These are phyloP conservation scores for Aspergillus avenaceus DNA, from an alignment of 495 filamentous ascomycete genomes.

Conservation along the genomic window DNA sequence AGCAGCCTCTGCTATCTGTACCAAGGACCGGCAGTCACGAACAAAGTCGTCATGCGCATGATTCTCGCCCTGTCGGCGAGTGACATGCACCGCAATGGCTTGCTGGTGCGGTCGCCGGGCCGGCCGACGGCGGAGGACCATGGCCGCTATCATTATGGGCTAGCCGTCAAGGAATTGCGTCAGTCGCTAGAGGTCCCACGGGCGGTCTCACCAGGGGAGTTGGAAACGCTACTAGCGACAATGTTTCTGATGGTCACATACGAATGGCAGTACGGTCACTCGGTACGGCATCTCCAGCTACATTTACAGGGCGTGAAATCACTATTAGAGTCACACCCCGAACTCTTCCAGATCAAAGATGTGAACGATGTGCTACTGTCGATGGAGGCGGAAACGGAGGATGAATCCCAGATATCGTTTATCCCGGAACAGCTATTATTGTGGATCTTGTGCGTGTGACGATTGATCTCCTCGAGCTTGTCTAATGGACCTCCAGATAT, in stretches of 20 bases:
- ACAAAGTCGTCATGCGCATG: conserved; percentile 44
- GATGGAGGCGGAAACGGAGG: conserved; percentile 14
- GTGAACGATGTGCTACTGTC: conserved; percentile 30
- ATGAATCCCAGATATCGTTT: conserved; percentile 28
- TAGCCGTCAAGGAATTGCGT: conserved; percentile 41
- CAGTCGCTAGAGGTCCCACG: conserved; percentile 34
- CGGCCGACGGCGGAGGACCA: conserved; percentile 35
- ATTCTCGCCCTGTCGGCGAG: conserved; percentile 36
- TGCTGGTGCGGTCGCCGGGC: conserved; percentile 24
- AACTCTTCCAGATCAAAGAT: conserved; percentile 33
- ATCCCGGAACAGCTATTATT: conserved; percentile 38
- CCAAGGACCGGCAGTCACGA: conserved; percentile 31
- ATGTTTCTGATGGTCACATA: conserved; percentile 42
- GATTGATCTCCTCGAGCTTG: background rate
- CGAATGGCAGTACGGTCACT: conserved; percentile 42
- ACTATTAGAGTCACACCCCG: conserved; percentile 34
- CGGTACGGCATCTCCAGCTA: conserved; percentile 36
- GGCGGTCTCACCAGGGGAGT: conserved; percentile 23
- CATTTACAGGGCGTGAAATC: conserved; percentile 40
- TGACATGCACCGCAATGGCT: conserved; percentile 39
- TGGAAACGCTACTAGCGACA: conserved; percentile 38
- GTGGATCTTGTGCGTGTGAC: conserved; percentile 33
- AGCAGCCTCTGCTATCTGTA: conserved; percentile 40
- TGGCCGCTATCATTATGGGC: conserved; percentile 37
- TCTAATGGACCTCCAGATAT: conserved; percentile 20